A percentile compares a stretch with the other conserved stretches of the same genome.
Evolutionary conservation across 257 asterid species (phyloP).

Genomic region (Scutellaria barbata): DNA sequence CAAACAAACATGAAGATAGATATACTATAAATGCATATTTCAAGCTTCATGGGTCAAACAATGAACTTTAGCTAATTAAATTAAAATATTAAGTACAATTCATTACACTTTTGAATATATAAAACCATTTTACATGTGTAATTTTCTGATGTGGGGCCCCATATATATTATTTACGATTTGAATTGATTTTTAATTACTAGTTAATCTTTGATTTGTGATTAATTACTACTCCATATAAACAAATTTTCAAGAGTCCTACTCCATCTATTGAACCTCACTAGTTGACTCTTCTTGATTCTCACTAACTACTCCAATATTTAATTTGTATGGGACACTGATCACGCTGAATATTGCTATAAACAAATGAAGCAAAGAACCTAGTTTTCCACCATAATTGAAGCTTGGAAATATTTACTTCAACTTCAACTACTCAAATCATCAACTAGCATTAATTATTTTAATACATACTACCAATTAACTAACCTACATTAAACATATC

Average conservation of each 20-base stretch:
- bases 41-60: neutral
- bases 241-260: no score
- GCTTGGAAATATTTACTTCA: constrained; percentile 18
- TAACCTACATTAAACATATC: no score
- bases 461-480: no score
- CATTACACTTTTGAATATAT: neutral
- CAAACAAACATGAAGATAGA: no score
- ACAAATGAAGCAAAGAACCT: constrained; percentile 20
- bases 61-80: neutral
- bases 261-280: neutral
- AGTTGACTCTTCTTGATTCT: constrained; percentile 16
- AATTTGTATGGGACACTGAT: neutral
- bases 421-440: neutral
- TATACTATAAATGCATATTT: no score
- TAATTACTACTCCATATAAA: no score
- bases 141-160: no score
- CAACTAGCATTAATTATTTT: no score
- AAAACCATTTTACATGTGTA: no score
- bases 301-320: constrained; percentile 19
- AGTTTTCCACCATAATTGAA: constrained; percentile 16
- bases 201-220: no score
- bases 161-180: no score
- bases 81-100: neutral
- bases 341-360: neutral
- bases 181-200: no score